Evolutionary conservation across 139 green algal species (phyloP).

Genomic region (Yamagishiella unicocca): DNA sequence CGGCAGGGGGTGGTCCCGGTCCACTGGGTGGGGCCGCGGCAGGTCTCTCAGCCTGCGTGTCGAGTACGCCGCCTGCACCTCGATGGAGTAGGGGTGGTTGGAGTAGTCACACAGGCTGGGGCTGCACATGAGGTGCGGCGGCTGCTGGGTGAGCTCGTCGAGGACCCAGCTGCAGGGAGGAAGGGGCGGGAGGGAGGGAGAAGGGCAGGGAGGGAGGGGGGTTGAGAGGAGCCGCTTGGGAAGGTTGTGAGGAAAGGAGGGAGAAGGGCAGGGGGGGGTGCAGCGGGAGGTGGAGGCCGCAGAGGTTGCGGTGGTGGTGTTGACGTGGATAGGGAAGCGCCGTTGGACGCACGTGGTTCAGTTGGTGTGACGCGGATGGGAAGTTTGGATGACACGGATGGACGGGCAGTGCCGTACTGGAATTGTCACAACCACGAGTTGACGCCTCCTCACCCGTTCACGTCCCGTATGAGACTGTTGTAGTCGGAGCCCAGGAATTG

Average conservation of each 20-base stretch:
- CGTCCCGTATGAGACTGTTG: constrained; percentile 43
- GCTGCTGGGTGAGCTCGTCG: constrained; percentile 37
- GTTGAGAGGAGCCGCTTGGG: too few relatives aligned
- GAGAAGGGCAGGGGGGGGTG: too few relatives aligned
- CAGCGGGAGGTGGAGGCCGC: too few relatives aligned
- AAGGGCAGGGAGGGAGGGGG: not conserved
- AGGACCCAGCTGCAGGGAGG: constrained; percentile 38
- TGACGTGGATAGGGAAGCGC: too few relatives aligned
- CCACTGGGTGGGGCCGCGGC: constrained; percentile 3
- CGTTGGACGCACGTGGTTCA: too few relatives aligned
- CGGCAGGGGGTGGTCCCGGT: constrained; percentile 7
- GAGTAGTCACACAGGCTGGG: constrained; percentile 32
- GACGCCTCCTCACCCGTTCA: constrained; percentile 32
- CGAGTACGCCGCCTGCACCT: constrained; percentile 32
- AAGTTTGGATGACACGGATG: too few relatives aligned
- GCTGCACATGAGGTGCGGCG: constrained; percentile 57
- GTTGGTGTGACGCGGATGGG: too few relatives aligned
- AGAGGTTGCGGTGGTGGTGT: too few relatives aligned
- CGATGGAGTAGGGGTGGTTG: not conserved
- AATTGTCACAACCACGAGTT: too few relatives aligned
- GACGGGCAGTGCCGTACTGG: too few relatives aligned
- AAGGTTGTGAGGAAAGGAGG: too few relatives aligned
- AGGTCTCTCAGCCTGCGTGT: not conserved
- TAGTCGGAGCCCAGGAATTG: constrained; percentile 85
- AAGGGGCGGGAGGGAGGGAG: not conserved